phyloP scores from a whole-genome alignment of 202 grass and related monocot species.

The Setaria viridis region DNA sequence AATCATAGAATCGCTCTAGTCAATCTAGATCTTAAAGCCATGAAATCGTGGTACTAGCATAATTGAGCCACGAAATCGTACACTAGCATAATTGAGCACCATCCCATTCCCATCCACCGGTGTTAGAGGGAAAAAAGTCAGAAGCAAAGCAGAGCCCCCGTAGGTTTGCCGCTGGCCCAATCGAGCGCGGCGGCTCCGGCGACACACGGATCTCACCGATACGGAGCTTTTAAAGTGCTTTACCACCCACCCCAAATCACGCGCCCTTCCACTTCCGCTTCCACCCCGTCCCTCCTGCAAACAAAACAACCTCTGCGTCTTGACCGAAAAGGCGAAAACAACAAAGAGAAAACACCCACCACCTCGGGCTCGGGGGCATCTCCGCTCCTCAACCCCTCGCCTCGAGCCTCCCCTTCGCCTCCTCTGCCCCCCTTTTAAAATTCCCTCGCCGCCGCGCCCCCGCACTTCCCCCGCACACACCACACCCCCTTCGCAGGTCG shows the following conservation, averaged over 20 bases:
- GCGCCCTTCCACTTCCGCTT: background rate
- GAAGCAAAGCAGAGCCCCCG: no score
- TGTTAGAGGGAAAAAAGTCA: background rate
- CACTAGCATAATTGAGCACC: background rate
- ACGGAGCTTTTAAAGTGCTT: background rate
- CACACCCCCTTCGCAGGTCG: background rate
- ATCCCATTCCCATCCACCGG: background rate
- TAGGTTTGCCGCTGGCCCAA: background rate
- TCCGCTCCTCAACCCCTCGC: background rate
- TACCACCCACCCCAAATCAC: conserved; percentile 28
- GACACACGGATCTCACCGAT: conserved; percentile 10
- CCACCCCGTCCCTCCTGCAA: background rate
- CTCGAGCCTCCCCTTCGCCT: conserved; percentile 27
- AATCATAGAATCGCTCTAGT: background rate
- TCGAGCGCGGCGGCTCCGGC: background rate
- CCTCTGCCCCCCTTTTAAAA: conserved; percentile 32
- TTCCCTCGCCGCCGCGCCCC: conserved; percentile 35
- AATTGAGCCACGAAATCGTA: no score
- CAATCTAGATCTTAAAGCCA: background rate
- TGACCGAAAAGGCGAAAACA: background rate
- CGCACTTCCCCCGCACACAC: background rate
- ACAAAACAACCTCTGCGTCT: background rate
- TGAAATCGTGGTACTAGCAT: background rate
- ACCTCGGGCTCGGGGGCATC: conserved; percentile 3
- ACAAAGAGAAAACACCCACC: conserved; percentile 17